Evolutionary conservation across 225 moss, liverwort and hornwort species (phyloP).

Genomic region (Asterella californica): DNA sequence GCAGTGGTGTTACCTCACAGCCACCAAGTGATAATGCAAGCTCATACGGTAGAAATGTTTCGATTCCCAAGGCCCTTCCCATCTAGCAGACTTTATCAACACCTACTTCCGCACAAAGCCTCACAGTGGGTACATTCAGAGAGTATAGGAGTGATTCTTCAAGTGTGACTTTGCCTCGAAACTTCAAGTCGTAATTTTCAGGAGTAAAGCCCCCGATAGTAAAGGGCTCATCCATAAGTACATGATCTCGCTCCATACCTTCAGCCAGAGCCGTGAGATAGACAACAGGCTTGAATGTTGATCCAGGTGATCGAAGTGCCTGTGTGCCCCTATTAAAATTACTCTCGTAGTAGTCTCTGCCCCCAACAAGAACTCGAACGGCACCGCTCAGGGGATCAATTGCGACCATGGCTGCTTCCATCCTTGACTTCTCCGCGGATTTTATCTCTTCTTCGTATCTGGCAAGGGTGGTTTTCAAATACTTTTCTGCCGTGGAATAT

Average conservation of each 20-base stretch:
- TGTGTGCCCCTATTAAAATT: slow-evolving; percentile 92
- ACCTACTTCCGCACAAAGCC: slow-evolving; percentile 89
- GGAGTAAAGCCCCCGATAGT: slow-evolving; percentile 75
- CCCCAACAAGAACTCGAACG: slow-evolving; percentile 90
- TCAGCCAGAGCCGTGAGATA: slow-evolving; percentile 89
- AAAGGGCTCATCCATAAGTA: slow-evolving; percentile 80
- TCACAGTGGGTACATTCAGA: slow-evolving; percentile 91
- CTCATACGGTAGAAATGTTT: slow-evolving; percentile 78
- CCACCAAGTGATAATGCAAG: slow-evolving; percentile 86
- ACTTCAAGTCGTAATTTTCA: slow-evolving; percentile 77
- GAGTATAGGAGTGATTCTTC: slow-evolving; percentile 87
- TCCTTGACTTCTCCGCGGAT: slow-evolving; percentile 66
- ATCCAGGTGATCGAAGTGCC: slow-evolving; percentile 96
- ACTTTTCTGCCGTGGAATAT: slow-evolving; percentile 67
- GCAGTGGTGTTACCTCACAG: slow-evolving; percentile 94
- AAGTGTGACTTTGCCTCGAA: slow-evolving; percentile 88
- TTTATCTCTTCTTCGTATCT: slow-evolving; percentile 73
- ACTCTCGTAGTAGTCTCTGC: slow-evolving; percentile 93
- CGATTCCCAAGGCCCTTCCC: slow-evolving; percentile 82
- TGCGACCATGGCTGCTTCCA: slow-evolving; percentile 92
- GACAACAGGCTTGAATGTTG: slow-evolving; percentile 94
- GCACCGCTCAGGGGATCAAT: slow-evolving; percentile 87
- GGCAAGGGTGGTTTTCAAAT: slow-evolving; percentile 52
- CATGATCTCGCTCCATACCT: slow-evolving; percentile 69
- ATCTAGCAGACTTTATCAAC: slow-evolving; percentile 87